A percentile compares a stretch with the other conserved stretches of the same genome.
Evolutionary conservation across 2,329 filamentous ascomycete species (phyloP).

Genomic region (Daldinia eschscholtzii): DNA sequence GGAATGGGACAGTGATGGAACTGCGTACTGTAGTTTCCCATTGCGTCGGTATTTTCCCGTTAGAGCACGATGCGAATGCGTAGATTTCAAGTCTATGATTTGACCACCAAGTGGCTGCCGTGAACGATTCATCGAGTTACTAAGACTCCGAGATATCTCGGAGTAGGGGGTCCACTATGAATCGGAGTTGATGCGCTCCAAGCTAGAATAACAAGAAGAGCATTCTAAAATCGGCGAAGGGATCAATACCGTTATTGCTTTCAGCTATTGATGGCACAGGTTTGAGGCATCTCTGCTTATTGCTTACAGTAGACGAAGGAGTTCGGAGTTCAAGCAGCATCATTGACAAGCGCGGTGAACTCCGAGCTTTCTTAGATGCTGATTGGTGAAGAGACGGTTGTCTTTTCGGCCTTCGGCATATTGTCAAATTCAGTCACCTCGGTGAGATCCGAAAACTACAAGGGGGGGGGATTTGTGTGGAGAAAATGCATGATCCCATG

Average conservation of each 20-base stretch:
- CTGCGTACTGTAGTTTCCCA: conserved; percentile 53
- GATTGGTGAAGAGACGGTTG: conserved; percentile 32
- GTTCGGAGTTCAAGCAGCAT: conserved; percentile 13
- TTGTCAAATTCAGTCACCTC: conserved; percentile 24
- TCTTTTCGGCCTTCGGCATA: conserved; percentile 42
- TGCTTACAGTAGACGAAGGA: not conserved
- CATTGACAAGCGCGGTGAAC: conserved; percentile 25
- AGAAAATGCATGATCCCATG: not conserved
- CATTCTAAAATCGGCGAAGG: not conserved
- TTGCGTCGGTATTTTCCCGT: conserved; percentile 54
- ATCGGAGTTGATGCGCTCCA: not conserved
- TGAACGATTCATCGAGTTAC: conserved; percentile 41
- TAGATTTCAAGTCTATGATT: conserved; percentile 48
- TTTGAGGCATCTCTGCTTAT: not conserved
- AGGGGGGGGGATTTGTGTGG: too few relatives aligned
- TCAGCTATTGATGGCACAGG: not conserved
- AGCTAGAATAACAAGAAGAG: not conserved
- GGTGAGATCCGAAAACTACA: conserved; percentile 2
- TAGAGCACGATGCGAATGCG: conserved; percentile 40
- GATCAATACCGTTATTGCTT: not conserved
- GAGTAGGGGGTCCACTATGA: conserved; percentile 7
- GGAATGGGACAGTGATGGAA: not conserved
- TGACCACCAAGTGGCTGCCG: conserved; percentile 45
- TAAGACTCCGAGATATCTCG: conserved; percentile 14
- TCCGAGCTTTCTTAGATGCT: conserved; percentile 37